Evolutionary conservation across 495 filamentous ascomycete species (phyloP).

Genomic region (Astrothelium subdiscretum): DNA sequence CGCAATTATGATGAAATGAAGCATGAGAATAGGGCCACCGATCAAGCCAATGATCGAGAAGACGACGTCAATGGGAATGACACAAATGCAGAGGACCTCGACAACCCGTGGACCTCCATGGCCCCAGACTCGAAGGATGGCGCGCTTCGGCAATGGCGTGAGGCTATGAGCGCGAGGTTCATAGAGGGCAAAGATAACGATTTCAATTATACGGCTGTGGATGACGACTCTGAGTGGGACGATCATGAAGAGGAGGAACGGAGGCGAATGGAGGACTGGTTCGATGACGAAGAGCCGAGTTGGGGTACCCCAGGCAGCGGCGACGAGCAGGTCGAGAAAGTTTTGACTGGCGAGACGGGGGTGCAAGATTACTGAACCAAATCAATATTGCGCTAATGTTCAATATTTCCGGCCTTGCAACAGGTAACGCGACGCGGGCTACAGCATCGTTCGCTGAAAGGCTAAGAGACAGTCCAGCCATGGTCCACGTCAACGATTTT

Average conservation of each 20-base stretch:
- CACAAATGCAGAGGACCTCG: background rate
- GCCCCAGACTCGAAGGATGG: slow-evolving; percentile 23
- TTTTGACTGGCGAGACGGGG: slow-evolving; percentile 58
- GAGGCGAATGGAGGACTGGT: slow-evolving; percentile 54
- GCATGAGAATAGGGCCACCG: background rate
- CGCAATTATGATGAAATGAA: background rate
- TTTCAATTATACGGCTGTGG: slow-evolving; percentile 61
- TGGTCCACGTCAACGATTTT: background rate
- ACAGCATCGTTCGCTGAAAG: background rate
- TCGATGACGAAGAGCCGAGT: slow-evolving; percentile 61
- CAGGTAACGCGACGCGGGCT: too few species aligned
- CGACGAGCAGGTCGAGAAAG: slow-evolving; percentile 29
- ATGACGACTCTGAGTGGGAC: slow-evolving; percentile 59
- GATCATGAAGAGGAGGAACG: slow-evolving; percentile 45
- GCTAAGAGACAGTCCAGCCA: background rate
- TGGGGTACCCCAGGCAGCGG: slow-evolving; percentile 4
- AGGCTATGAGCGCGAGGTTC: slow-evolving; percentile 59
- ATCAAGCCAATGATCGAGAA: background rate
- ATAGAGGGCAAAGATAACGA: slow-evolving; percentile 59
- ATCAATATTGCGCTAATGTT: background rate
- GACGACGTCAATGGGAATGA: background rate
- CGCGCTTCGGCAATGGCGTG: slow-evolving; percentile 51
- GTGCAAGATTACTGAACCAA: slow-evolving; percentile 61
- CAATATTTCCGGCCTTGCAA: background rate
- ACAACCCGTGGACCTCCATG: background rate